phyloP scores from a whole-genome alignment of 2,329 filamentous ascomycete genomes.

The Xylaria sp. region DNA sequence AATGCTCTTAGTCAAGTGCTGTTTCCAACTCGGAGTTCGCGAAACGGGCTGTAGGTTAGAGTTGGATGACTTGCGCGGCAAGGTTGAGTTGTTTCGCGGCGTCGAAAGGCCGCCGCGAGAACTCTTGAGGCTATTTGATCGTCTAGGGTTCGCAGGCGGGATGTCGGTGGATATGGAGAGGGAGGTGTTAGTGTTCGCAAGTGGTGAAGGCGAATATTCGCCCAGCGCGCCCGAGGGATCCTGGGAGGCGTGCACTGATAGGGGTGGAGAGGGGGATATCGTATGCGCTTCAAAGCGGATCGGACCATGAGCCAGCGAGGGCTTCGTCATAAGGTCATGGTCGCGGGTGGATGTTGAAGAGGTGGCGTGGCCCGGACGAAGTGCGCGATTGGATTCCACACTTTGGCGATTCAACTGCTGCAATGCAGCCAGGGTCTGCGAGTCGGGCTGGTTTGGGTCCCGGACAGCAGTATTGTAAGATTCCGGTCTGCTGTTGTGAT shows the following conservation, averaged over 20 bases:
- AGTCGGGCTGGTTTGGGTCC: constrained; percentile 34
- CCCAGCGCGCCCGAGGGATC: constrained; percentile 34
- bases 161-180: constrained; percentile 55
- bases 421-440: constrained; percentile 39
- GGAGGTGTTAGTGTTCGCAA: constrained; percentile 38
- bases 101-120: constrained; percentile 48
- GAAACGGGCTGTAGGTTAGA: constrained; percentile 63
- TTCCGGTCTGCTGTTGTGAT: constrained; percentile 36
- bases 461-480: constrained; percentile 28
- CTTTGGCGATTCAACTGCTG: constrained; percentile 45
- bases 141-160: constrained; percentile 40
- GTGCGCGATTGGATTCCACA: constrained; percentile 42
- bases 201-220: constrained; percentile 38
- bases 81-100: constrained; percentile 44
- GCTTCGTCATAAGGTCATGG: constrained; percentile 32
- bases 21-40: constrained; percentile 70
- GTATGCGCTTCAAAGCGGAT: constrained; percentile 53
- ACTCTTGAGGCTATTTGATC: constrained; percentile 52
- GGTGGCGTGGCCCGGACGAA: constrained; percentile 30
- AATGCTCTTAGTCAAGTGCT: constrained; percentile 61
- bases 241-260: constrained; percentile 39
- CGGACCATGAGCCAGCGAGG: constrained; percentile 40
- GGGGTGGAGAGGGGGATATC: constrained; percentile 52
- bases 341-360: constrained; percentile 16
- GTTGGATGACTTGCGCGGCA: constrained; percentile 55